These are phyloP conservation scores for Avena sativa DNA, from an alignment of 176 grass and related monocot genomes.

Conservation along the genomic window DNA sequence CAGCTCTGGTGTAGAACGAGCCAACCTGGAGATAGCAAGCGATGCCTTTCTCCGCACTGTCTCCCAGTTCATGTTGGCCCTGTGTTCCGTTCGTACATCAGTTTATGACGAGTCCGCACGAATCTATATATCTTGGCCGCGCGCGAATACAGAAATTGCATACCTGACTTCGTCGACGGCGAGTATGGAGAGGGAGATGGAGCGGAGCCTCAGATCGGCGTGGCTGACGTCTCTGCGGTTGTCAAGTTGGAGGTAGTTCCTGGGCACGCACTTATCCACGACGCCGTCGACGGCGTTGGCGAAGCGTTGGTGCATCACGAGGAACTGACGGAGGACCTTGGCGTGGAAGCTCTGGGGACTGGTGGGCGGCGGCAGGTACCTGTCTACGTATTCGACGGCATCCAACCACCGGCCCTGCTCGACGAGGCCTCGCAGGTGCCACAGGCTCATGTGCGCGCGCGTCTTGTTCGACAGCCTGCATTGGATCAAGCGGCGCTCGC, in stretches of 20 bases:
- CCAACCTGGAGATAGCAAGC: neutral
- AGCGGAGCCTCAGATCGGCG: conserved; percentile 17
- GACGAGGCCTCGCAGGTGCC: conserved; percentile 9
- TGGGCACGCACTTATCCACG: neutral
- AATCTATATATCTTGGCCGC: neutral
- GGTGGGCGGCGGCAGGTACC: neutral
- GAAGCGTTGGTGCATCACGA: conserved; percentile 9
- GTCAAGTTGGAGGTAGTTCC: neutral
- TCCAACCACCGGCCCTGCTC: neutral
- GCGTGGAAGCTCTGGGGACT: neutral
- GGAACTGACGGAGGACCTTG: neutral
- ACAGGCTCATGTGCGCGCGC: conserved; percentile 9
- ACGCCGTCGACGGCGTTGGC: conserved; percentile 6
- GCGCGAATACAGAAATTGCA: neutral
- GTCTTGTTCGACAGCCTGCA: conserved; percentile 1
- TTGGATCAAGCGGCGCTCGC: neutral
- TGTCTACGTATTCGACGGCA: neutral
- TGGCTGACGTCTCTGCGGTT: neutral
- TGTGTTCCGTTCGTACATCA: neutral
- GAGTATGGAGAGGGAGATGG: conserved; percentile 3
- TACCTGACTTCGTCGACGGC: conserved; percentile 14
- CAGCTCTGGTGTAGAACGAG: conserved; percentile 16
- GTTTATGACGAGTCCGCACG: too few species aligned
- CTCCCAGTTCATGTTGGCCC: conserved; percentile 19
- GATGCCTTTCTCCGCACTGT: neutral